Percentiles rank a stretch among this genome's conserved stretches.
These are phyloP conservation scores for Laburnicola sp. DNA, from an alignment of 2,329 filamentous ascomycete species.

Conservation along the genomic window DNA sequence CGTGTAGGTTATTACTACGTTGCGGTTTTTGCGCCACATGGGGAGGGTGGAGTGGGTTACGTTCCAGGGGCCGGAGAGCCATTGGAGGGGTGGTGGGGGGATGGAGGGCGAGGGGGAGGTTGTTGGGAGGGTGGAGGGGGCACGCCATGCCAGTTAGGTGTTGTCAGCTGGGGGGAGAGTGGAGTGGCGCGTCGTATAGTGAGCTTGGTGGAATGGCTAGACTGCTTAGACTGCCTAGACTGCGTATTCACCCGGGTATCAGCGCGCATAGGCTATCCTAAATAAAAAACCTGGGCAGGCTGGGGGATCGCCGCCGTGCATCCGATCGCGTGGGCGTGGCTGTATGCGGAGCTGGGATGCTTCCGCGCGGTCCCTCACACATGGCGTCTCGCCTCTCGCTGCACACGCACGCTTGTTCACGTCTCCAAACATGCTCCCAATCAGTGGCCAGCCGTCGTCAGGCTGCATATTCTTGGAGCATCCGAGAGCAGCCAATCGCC, in stretches of 20 bases:
- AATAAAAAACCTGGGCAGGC: too few species aligned
- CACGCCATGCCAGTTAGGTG: conserved; percentile 23
- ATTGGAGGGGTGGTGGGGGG: conserved; percentile 43
- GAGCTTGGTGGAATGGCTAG: too few species aligned
- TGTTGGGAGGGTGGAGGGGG: conserved; percentile 29
- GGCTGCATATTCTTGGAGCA: conserved; percentile 16
- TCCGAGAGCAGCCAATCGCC: conserved; percentile 1
- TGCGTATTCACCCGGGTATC: too few species aligned
- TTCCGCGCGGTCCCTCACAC: conserved; percentile 8
- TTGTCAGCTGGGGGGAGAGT: not conserved
- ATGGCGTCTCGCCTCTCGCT: conserved; percentile 3
- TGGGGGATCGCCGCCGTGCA: too few species aligned
- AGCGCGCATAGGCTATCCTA: too few species aligned
- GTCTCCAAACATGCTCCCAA: not conserved
- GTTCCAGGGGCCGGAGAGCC: conserved; percentile 41
- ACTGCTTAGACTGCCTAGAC: too few species aligned
- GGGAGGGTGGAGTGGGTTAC: conserved; percentile 46
- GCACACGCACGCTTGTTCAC: not conserved
- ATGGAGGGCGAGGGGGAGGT: conserved; percentile 19
- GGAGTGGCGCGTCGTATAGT: too few species aligned
- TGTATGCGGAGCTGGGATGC: too few species aligned
- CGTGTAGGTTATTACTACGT: conserved; percentile 78
- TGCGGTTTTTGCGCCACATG: conserved; percentile 80
- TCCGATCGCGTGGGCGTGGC: too few species aligned
- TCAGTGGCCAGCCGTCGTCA: not conserved